Conservation (phyloP, 2,329 filamentous ascomycete genomes). For the Ophioceras dolichostomum region DNA sequence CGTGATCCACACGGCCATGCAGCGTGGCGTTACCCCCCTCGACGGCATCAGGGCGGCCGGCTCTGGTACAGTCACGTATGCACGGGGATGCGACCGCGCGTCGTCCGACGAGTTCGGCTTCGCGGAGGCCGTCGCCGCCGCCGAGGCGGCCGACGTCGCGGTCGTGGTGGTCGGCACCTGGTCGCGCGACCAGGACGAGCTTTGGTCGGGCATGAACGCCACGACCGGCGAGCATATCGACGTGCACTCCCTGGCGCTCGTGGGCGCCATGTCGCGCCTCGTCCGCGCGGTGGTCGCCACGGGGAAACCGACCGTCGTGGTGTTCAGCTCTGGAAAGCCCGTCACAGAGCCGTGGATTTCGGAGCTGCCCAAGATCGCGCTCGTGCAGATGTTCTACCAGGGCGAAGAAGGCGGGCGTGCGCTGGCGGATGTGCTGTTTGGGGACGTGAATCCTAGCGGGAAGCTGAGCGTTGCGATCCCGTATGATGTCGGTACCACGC, state of each 20-base stretch:
- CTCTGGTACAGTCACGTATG: constrained; percentile 49
- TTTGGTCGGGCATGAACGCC: constrained; percentile 59
- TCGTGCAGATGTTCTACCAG: constrained; percentile 66
- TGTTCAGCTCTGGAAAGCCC: constrained; percentile 59
- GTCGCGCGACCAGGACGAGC: constrained; percentile 59
- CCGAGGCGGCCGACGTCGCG: constrained; percentile 56
- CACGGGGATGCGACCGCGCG: constrained; percentile 62
- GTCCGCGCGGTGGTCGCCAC: constrained; percentile 56
- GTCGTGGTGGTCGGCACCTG: constrained; percentile 66
- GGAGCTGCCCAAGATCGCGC: constrained; percentile 41
- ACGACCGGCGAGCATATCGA: constrained; percentile 69
- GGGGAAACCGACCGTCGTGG: constrained; percentile 53
- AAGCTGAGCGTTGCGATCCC: constrained; percentile 57
- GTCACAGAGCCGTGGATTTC: constrained; percentile 64
- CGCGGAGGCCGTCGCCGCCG: constrained; percentile 50
- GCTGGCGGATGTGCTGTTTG: constrained; percentile 53
- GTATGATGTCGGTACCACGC: constrained; percentile 51
- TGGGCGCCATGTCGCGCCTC: constrained; percentile 57
- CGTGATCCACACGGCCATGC: constrained; percentile 52
- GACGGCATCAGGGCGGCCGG: constrained; percentile 54
- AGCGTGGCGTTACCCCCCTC: constrained; percentile 55
- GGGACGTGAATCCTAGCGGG: constrained; percentile 52
- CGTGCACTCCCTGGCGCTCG: constrained; percentile 47
- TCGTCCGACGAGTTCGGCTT: constrained; percentile 58
- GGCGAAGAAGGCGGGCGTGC: constrained; percentile 57